Base-by-base conservation (phyloP, 1,284 basidiomycete genomes). In the Volvariella surrecta region DNA sequence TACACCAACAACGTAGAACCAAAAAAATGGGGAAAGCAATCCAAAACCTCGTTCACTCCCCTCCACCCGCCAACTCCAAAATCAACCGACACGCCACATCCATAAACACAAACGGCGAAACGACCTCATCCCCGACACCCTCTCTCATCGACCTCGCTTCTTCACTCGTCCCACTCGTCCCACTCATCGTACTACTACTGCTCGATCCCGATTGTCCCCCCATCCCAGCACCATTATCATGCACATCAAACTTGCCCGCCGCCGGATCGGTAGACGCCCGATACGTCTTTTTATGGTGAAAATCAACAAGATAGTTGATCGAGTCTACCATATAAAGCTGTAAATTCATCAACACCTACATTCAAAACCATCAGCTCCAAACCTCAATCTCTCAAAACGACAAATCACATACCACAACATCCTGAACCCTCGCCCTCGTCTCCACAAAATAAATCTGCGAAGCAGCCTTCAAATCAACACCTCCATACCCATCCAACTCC, bases 241-340 rank as follows among this genome's bases (percentile, higher is more conserved):
- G 62, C 69, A 80, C 77, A 51, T 83, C 82, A 50, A 80, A 88
- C 52, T 72, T 79, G 18, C 74, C 79, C 19, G 81, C 79, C 4
- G 69, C 79, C 1, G 72, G 70, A 43, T 78, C 79, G 15, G 65
- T 70, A 4, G 74, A 74, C 7, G 82, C 75, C 55, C 73, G 70
- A 62, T 93, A 93, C 48, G 94, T 90, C 55, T 90, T 91, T 58
- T 97, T 89, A 68, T 98, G 95, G 54, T 96, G 82, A 67, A 99
- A 99, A 60, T 99, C 95, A 49, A 99, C 96, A 22, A 99, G 77
- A 63, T 97, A 99, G 66, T 98, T 98, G 59, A 86, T 81, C 28
- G 85, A 82, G 61, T 99, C 95, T 19, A 98, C 91, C 70, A 89
- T 87, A 62, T 98, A 99, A 37, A 98, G 73, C 55, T 98, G 93